A percentile compares a stretch with the other conserved stretches of the same genome.
These are phyloP conservation scores for Crithidia expoeki DNA, from an alignment of 208 protist genomes.

Conservation along the genomic window DNA sequence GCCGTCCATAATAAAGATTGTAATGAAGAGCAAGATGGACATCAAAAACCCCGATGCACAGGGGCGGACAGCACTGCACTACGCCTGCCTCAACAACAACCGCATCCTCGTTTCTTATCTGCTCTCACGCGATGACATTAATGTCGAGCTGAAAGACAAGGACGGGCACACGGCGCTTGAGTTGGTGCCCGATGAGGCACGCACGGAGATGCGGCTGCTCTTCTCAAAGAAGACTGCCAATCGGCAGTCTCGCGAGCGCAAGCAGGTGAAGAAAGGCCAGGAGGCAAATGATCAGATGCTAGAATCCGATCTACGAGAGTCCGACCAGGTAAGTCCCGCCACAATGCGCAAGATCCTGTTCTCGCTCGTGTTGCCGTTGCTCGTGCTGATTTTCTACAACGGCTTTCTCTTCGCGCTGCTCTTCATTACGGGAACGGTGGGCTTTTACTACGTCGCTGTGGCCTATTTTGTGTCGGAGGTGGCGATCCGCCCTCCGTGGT, in stretches of 20 bases:
- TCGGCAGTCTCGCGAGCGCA: constrained; percentile 35
- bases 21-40: constrained; percentile 57
- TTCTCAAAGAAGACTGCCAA: constrained; percentile 55
- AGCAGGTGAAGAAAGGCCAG: constrained; percentile 31
- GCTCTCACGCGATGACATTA: constrained; percentile 47
- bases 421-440: constrained; percentile 64
- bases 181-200: constrained; percentile 38
- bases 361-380: constrained; percentile 66
- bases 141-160: constrained; percentile 53
- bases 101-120: constrained; percentile 48
- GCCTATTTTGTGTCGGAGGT: constrained; percentile 93
- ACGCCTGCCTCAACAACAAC: constrained; percentile 58
- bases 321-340: constrained; percentile 77
- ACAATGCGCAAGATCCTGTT: constrained; percentile 75
- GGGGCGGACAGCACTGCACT: constrained; percentile 74
- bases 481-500: constrained; percentile 88
- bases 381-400: constrained; percentile 84
- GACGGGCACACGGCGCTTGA: constrained; percentile 62
- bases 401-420: constrained; percentile 67
- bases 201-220: constrained; percentile 55
- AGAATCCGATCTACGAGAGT: constrained; percentile 52
- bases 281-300: constrained; percentile 58
- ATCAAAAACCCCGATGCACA: constrained; percentile 57
- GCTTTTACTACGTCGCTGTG: constrained; percentile 77
- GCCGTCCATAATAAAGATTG: constrained; percentile 41